These are phyloP conservation scores for Brettanomyces nanus DNA, from an alignment of 805 yeast species.

Conservation along the genomic window DNA sequence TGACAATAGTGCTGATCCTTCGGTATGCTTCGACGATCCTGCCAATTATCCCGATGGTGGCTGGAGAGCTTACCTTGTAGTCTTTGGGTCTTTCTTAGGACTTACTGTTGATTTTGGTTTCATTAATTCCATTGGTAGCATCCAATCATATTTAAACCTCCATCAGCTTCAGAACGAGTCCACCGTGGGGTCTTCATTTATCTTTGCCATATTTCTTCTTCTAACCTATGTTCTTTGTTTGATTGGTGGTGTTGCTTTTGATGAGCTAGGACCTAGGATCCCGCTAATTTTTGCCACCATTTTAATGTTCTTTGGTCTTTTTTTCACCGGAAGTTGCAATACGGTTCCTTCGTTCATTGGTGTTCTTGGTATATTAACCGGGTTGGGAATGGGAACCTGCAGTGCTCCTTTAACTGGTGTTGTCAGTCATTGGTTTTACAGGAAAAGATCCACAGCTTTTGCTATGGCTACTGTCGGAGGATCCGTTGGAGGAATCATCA, in stretches of 20 bases:
- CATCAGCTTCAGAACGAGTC: conserved; percentile 40
- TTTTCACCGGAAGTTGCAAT: conserved; percentile 32
- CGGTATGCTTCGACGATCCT: conserved; percentile 18
- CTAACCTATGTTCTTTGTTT: conserved; percentile 33
- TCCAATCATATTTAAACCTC: conserved; percentile 48
- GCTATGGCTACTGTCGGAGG: conserved; percentile 52
- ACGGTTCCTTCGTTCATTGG: conserved; percentile 37
- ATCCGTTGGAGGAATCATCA: conserved; percentile 41
- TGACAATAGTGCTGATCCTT: not conserved
- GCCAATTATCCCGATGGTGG: conserved; percentile 55
- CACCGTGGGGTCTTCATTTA: conserved; percentile 50
- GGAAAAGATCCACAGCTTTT: conserved; percentile 43
- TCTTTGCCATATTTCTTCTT: conserved; percentile 48
- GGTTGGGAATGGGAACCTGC: conserved; percentile 37
- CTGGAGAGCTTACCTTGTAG: conserved; percentile 40
- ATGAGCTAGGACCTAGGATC: conserved; percentile 31
- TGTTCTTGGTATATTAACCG: conserved; percentile 34
- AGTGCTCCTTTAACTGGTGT: conserved; percentile 49
- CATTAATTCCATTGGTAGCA: conserved; percentile 50
- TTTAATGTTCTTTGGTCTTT: conserved; percentile 27
- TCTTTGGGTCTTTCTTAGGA: conserved; percentile 49
- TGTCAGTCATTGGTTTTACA: conserved; percentile 51
- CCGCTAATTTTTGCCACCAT: conserved; percentile 29
- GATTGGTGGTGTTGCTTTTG: conserved; percentile 35
- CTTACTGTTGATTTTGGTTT: conserved; percentile 49